Conservation (phyloP, 805 yeast species). For the Millerozyma acaciae region DNA sequence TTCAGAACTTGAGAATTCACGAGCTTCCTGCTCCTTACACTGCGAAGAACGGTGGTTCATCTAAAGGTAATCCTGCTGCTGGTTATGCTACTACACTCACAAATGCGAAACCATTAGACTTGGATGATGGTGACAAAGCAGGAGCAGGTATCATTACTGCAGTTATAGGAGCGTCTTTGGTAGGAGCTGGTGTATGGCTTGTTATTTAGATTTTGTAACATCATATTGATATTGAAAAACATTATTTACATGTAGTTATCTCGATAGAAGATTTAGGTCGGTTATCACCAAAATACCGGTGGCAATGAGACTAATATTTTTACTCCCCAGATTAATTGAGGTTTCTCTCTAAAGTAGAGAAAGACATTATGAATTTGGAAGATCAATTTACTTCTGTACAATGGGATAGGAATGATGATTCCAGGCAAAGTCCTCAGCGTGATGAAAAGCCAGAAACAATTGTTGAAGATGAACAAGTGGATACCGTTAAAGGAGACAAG, state of each 20-base stretch:
- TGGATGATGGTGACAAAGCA: constrained; percentile 60
- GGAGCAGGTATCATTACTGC: constrained; percentile 92
- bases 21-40: constrained; percentile 59
- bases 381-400: constrained; percentile 56
- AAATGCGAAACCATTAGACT: constrained; percentile 36
- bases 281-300: neutral
- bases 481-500: constrained; percentile 5
- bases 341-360: neutral
- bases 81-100: constrained; percentile 48
- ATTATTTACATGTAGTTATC: constrained; percentile 2
- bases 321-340: neutral
- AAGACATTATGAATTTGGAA: constrained; percentile 24
- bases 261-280: constrained; percentile 1
- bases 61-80: constrained; percentile 63
- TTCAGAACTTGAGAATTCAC: constrained; percentile 43
- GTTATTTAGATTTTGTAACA: constrained; percentile 20
- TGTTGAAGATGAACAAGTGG: constrained; percentile 13
- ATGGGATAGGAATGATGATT: constrained; percentile 48
- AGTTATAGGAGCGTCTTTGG: constrained; percentile 45
- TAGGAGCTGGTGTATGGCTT: constrained; percentile 45
- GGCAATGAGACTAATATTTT: too few relatives aligned
- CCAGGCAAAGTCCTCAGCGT: constrained; percentile 2
- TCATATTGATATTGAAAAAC: too few relatives aligned
- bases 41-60: constrained; percentile 62
- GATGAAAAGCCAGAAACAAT: constrained; percentile 8